Conservation (phyloP, 1,284 basidiomycete genomes). For the Xerocomus amazonicus region DNA sequence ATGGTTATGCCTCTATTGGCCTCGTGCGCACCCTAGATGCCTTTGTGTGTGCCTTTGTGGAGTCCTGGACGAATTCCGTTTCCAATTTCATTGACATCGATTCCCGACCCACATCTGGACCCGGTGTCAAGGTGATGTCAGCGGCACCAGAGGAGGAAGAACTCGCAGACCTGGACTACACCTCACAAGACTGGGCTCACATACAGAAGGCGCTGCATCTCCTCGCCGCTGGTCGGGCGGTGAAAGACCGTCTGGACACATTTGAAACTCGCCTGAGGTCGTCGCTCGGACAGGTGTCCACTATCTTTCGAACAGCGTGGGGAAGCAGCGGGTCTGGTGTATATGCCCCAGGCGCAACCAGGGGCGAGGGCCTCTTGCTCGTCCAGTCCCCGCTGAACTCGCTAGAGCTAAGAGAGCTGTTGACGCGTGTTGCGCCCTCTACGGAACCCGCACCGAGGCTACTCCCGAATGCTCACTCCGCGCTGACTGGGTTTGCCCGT, state of each 20-base stretch:
- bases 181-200: conserved; percentile 78
- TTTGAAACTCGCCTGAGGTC: conserved; percentile 71
- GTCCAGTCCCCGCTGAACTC: conserved; percentile 82
- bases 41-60: conserved; percentile 64
- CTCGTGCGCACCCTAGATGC: conserved; percentile 72
- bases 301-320: conserved; percentile 52
- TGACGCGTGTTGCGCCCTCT: conserved; percentile 45
- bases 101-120: conserved; percentile 2
- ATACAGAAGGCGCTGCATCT: conserved; percentile 84
- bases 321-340: conserved; percentile 44
- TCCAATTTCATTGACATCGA: conserved; percentile 35
- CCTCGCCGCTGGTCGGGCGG: conserved; percentile 69
- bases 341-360: conserved; percentile 58
- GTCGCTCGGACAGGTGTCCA: conserved; percentile 56
- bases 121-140: conserved; percentile 24
- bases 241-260: conserved; percentile 59
- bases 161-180: conserved; percentile 80
- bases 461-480: conserved; percentile 53
- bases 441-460: conserved; percentile 35
- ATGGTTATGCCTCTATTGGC: conserved; percentile 78
- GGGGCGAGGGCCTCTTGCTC: conserved; percentile 70
- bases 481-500: conserved; percentile 66
- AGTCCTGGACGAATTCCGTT: conserved; percentile 56
- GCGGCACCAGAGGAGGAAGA: conserved; percentile 41
- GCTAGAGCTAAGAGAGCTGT: conserved; percentile 63